These are phyloP conservation scores for Coprinellus aureogranulatus DNA, from an alignment of 768 basidiomycete species.

Conservation along the genomic window DNA sequence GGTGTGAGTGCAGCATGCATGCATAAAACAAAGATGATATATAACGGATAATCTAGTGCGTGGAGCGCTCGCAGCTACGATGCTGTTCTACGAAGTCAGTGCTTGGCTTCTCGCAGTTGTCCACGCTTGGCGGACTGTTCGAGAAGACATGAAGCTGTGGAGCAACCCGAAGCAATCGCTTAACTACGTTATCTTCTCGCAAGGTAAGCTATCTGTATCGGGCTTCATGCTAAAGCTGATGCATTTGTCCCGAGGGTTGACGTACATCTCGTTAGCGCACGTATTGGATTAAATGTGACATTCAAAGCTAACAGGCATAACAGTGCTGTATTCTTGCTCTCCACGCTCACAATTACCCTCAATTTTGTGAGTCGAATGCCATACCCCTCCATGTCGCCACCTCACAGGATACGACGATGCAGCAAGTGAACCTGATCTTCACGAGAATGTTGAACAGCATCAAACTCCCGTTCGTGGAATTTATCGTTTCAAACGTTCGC, in stretches of 20 bases:
- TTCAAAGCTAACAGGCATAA: not conserved
- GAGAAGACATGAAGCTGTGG: constrained; percentile 4
- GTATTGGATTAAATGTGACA: not conserved
- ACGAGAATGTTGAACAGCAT: constrained; percentile 3
- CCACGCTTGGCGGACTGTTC: constrained; percentile 4
- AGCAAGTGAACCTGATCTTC: not conserved
- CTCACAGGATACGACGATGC: not conserved
- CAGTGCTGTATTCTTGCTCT: constrained; percentile 3
- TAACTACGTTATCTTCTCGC: constrained; percentile 9
- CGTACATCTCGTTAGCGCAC: constrained; percentile 5
- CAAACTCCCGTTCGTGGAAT: constrained; percentile 2
- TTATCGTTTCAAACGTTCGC: not conserved
- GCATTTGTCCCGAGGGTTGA: not conserved
- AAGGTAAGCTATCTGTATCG: not conserved
- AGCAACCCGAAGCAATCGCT: not conserved
- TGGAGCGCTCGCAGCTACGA: not conserved
- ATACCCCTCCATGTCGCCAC: not conserved
- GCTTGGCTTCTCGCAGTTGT: constrained; percentile 5
- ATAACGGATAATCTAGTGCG: not conserved
- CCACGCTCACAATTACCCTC: not conserved
- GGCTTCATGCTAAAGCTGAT: not conserved
- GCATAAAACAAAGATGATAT: not conserved
- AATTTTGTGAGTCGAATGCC: constrained; percentile 4
- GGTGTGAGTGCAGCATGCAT: not conserved
- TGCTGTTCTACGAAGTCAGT: constrained; percentile 3